Percentiles rank a stretch among this genome's conserved stretches.
These are phyloP conservation scores for Passiflora organensis DNA, from an alignment of 345 rosid genomes.

Conservation along the genomic window DNA sequence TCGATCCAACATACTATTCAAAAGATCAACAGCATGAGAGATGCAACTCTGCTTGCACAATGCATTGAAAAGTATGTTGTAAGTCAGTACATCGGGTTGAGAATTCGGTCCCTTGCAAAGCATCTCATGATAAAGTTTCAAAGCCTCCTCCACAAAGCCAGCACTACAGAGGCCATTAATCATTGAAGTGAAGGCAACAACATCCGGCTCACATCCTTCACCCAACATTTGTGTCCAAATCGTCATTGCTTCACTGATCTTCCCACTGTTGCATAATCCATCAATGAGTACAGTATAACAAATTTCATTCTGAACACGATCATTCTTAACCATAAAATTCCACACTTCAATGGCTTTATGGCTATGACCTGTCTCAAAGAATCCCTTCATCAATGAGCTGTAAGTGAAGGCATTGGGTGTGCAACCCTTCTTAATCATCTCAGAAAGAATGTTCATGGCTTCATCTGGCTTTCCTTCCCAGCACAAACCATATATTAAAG, in stretches of 20 bases:
- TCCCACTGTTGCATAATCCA: constrained; percentile 70
- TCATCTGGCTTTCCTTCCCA: constrained; percentile 60
- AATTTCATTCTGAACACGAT: constrained; percentile 40
- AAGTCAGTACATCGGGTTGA: constrained; percentile 84
- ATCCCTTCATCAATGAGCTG: constrained; percentile 88
- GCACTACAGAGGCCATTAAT: constrained; percentile 72
- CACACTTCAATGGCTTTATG: constrained; percentile 70
- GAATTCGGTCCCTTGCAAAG: constrained; percentile 57
- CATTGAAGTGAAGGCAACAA: constrained; percentile 75
- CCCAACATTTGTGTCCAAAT: constrained; percentile 72
- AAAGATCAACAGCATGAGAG: constrained; percentile 70
- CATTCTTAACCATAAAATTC: constrained; percentile 50
- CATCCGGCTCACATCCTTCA: constrained; percentile 68
- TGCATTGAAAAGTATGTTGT: constrained; percentile 73
- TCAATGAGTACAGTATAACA: constrained; percentile 72
- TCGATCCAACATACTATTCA: constrained; percentile 67
- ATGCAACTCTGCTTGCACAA: constrained; percentile 55
- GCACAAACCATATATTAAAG: constrained; percentile 73
- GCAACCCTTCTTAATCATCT: constrained; percentile 55
- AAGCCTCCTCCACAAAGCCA: constrained; percentile 59
- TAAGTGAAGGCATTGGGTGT: constrained; percentile 73
- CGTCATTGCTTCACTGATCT: constrained; percentile 56
- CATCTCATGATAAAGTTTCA: constrained; percentile 82
- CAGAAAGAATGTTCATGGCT: constrained; percentile 48
- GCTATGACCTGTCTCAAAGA: constrained; percentile 47